Conservation (phyloP, 2,329 filamentous ascomycete genomes). For the Epichloe gansuensis region DNA sequence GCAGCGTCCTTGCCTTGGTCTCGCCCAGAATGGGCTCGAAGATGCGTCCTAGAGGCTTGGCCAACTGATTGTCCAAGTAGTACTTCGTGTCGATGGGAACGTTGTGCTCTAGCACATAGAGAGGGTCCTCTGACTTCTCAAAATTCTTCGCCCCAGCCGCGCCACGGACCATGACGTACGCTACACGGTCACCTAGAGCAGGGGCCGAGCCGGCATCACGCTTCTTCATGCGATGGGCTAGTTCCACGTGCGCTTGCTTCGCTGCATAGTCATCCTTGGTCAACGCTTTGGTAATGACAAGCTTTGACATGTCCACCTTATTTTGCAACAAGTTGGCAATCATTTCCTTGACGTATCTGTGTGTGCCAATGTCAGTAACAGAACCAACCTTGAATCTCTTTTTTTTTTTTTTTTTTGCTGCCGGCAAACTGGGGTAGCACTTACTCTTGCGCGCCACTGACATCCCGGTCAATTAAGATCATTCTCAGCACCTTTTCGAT, state of each 20-base stretch:
- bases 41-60: conserved; percentile 86
- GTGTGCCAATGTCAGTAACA: conserved; percentile 1
- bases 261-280: conserved; percentile 81
- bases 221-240: conserved; percentile 44
- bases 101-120: conserved; percentile 95
- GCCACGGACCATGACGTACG: conserved; percentile 95
- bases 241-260: conserved; percentile 32
- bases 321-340: conserved; percentile 94
- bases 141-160: conserved; percentile 85
- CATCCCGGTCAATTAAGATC: conserved; percentile 87
- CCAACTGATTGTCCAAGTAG: conserved; percentile 95
- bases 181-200: conserved; percentile 85
- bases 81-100: conserved; percentile 97
- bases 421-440: conserved; percentile 17
- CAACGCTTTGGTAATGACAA: conserved; percentile 96
- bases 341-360: conserved; percentile 86
- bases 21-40: conserved; percentile 97
- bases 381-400: neutral
- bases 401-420: neutral
- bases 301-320: conserved; percentile 97
- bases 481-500: conserved; percentile 94
- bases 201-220: conserved; percentile 91
- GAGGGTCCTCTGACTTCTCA: conserved; percentile 92
- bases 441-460: conserved; percentile 85
- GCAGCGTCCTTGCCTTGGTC: conserved; percentile 73